Evolutionary conservation across 768 basidiomycete species (phyloP), one percentile per base, ranked within the genome.

Genomic region (Russula virescens): DNA sequence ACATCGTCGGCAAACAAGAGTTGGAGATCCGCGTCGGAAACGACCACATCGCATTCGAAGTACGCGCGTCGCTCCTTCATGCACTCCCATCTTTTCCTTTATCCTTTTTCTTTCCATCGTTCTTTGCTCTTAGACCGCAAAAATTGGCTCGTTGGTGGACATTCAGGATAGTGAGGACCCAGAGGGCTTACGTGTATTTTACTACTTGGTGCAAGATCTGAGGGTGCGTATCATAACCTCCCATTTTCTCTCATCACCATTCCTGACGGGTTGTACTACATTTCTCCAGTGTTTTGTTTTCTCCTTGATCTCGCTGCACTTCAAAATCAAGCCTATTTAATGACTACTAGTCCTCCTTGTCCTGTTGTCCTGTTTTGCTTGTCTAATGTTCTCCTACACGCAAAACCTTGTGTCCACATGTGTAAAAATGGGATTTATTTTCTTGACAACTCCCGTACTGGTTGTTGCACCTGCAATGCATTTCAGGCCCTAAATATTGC

Each of bases 261-360:
- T n/a, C n/a, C n/a, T n/a, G n/a, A n/a, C n/a, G n/a, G n/a, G n/a
- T 19, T 14, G n/a, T 49, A 13, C 23, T 25, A n/a, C 51, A 2
- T 8, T 31, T 31, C 31, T 19, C 26, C 34, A 99, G 96, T 98
- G 95, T 76, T 83, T 98, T 63, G 95, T 99, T 68, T 97, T 98
- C 75, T 98, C 97, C 10, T 83, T 99, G 65, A 98, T 99, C 73
- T 93, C 94, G 3, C 84, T 99, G 42, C 96, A 99, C 80, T 98
- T 99, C 88, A 98, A 98, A 79, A 98, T 99, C 82, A 98, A 99
- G 81, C 97, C 97, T 18, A 98, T 94, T 69, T 94, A 85, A 77
- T 57, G 13, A 11, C 18, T 43, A 40, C 19, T 16, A 11, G 8
- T n/a, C 5, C 4, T 10, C 13, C 31, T 18, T 55, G 18, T 16